Conservation (phyloP, 1,284 basidiomycete genomes). For the Cutaneotrichosporon curvatum region DNA sequence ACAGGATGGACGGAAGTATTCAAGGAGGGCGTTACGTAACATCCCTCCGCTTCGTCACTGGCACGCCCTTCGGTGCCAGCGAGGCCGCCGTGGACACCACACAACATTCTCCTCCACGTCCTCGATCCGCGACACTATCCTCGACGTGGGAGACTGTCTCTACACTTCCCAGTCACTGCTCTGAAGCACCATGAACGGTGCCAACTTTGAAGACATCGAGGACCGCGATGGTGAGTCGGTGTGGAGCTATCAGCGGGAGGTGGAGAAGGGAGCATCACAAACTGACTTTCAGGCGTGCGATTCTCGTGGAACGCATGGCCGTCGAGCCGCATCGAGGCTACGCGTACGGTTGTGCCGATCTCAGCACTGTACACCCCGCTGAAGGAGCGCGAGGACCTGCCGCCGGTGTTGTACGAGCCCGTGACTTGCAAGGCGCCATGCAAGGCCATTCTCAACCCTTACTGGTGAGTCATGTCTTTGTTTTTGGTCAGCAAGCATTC, state of each 20-base stretch:
- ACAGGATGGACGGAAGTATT: too few relatives aligned
- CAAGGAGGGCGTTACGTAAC: too few relatives aligned
- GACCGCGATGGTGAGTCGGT: conserved; percentile 54
- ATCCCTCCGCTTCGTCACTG: too few relatives aligned
- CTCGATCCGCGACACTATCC: neutral
- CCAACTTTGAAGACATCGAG: conserved; percentile 52
- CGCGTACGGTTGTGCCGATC: conserved; percentile 95
- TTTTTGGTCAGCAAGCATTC: too few relatives aligned
- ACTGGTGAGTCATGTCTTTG: conserved; percentile 59
- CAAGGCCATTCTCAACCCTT: conserved; percentile 94
- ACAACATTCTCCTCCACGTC: neutral
- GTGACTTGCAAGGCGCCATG: conserved; percentile 98
- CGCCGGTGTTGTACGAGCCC: conserved; percentile 94
- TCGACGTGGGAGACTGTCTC: neutral
- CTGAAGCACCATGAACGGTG: conserved; percentile 33
- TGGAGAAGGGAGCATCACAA: neutral
- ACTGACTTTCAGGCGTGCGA: conserved; percentile 59
- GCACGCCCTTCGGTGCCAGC: neutral
- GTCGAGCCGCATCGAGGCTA: conserved; percentile 93
- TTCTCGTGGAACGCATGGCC: conserved; percentile 99
- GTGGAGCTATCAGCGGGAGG: neutral
- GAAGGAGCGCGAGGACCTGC: conserved; percentile 89
- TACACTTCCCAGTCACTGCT: neutral
- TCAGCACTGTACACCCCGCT: conserved; percentile 96
- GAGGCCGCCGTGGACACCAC: neutral